phyloP scores from a whole-genome alignment of 257 asterid genomes.

The Fraxinus excelsior region DNA sequence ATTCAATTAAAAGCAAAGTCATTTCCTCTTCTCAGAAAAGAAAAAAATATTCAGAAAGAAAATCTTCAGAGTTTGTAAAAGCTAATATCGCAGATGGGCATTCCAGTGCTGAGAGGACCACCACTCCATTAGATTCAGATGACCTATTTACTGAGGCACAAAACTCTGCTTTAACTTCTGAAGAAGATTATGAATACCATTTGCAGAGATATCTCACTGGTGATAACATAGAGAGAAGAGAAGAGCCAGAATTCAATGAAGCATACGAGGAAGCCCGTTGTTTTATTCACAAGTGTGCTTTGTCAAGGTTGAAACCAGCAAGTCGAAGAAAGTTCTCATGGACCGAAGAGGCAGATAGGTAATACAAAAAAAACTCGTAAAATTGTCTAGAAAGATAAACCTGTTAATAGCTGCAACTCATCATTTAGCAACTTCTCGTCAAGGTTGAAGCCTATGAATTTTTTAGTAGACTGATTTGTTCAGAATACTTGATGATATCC shows the following conservation, averaged over 20 bases:
- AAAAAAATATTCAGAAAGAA: slow-evolving; percentile 41
- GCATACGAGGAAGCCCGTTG: slow-evolving; percentile 42
- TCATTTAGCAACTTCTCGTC: slow-evolving; percentile 19
- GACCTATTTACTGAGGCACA: slow-evolving; percentile 42
- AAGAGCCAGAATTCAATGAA: slow-evolving; percentile 46
- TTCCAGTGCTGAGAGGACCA: slow-evolving; percentile 39
- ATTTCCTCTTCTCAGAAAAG: slow-evolving; percentile 50
- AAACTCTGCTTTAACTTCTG: slow-evolving; percentile 31
- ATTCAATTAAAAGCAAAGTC: slow-evolving; percentile 34
- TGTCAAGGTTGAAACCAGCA: slow-evolving; percentile 51
- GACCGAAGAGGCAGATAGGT: slow-evolving; percentile 95
- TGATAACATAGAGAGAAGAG: slow-evolving; percentile 35
- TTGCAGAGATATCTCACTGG: slow-evolving; percentile 35
- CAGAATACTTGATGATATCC: slow-evolving; percentile 14
- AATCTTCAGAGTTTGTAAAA: slow-evolving; percentile 42
- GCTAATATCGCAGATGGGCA: slow-evolving; percentile 34
- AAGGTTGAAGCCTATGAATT: not conserved
- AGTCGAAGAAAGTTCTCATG: slow-evolving; percentile 69
- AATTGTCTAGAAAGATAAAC: slow-evolving; percentile 21
- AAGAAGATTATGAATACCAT: slow-evolving; percentile 35
- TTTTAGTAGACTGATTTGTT: slow-evolving; percentile 10
- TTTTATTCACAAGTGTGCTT: slow-evolving; percentile 52
- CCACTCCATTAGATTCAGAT: slow-evolving; percentile 34
- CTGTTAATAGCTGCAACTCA: slow-evolving; percentile 17
- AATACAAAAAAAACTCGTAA: slow-evolving; percentile 26